Base-by-base conservation (phyloP, 768 basidiomycete species). In the Lactifluus echinatus region DNA sequence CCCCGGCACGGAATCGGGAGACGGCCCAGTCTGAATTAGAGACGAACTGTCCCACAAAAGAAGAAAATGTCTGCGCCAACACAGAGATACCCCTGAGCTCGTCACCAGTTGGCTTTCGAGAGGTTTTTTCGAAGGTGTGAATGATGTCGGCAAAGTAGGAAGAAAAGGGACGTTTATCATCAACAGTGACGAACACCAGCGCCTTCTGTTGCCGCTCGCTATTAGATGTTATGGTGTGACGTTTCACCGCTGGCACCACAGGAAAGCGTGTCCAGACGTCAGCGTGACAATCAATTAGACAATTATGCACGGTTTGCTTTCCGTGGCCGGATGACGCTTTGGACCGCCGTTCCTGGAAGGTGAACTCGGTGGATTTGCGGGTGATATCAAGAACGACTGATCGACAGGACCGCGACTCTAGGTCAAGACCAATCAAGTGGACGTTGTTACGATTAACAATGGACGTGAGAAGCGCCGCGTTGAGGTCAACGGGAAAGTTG, bases 281-380 rank as follows among this genome's bases (percentile, higher is more conserved):
- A 11, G 34, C 34, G n/a, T 59, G 53, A 8, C 58, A 59, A 14
- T 55, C 23, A 11, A 59, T 49, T 37, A 59, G 29, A 55, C 48
- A 48, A 52, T 82, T 84, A 55, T 82, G 74, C 2, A 67, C 59
- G 0, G 73, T 73, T 3, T 50, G 53, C 11, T 57, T 53, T 31
- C 54, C 54, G 8, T 66, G 58, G 28, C 33, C 54, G 28, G 64
- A 53, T 14, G 64, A 45, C 5, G 53, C 55, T 8, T 67, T 66
- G 21, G 45, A 45, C 0, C 73, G 75, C 36, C 71, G 76, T 55
- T 76, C 74, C 55, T 73, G 72, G 71, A 83, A 83, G 46, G 70
- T 74, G 57, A 80, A 83, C 53, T 83, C 80, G 0, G 83, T 82
- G 2, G 73, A 68, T 56, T 78, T 80, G 50, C 75, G 75, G 4